A percentile compares a stretch with the other conserved stretches of the same genome.
phyloP scores from a whole-genome alignment of 2,329 filamentous ascomycete genomes.

The Aspergillus novoparasiticus region DNA sequence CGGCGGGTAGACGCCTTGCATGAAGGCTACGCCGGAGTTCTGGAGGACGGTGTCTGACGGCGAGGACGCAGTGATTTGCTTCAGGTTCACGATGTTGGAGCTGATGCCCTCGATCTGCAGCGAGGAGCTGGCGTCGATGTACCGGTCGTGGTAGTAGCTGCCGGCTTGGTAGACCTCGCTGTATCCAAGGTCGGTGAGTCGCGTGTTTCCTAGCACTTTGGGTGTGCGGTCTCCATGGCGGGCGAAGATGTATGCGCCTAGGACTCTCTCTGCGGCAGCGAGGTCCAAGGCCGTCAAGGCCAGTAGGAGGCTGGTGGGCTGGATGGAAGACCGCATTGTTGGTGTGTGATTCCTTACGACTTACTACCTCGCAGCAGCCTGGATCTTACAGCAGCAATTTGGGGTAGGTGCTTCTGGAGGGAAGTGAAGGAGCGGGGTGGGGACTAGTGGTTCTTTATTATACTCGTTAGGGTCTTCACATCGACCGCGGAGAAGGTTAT shows the following conservation, averaged over 20 bases:
- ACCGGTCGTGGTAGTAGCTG: slow-evolving; percentile 73
- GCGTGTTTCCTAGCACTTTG: slow-evolving; percentile 71
- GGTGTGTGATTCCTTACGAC: not conserved
- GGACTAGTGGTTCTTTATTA: not conserved
- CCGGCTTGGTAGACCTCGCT: slow-evolving; percentile 73
- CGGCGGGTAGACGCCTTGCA: slow-evolving; percentile 86
- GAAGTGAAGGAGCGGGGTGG: not conserved
- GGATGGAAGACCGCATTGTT: slow-evolving; percentile 31
- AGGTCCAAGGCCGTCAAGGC: slow-evolving; percentile 28
- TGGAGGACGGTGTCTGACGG: slow-evolving; percentile 78
- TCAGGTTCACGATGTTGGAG: slow-evolving; percentile 64
- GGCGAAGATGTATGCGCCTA: slow-evolving; percentile 85
- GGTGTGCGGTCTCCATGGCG: slow-evolving; percentile 87
- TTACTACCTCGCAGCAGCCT: not conserved
- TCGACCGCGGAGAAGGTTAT: not conserved
- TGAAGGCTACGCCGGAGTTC: slow-evolving; percentile 75
- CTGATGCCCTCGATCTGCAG: slow-evolving; percentile 68
- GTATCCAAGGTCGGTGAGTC: slow-evolving; percentile 79
- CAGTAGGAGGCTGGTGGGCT: slow-evolving; percentile 27
- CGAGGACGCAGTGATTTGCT: slow-evolving; percentile 72
- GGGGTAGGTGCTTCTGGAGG: not conserved
- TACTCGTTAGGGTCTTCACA: not conserved
- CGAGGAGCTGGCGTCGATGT: slow-evolving; percentile 64
- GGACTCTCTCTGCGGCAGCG: slow-evolving; percentile 63
- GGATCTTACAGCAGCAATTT: not conserved